Evolutionary conservation across 2,329 filamentous ascomycete species (phyloP), one percentile per base, ranked within the genome.

Genomic region (Colletotrichum sansevieriae): DNA sequence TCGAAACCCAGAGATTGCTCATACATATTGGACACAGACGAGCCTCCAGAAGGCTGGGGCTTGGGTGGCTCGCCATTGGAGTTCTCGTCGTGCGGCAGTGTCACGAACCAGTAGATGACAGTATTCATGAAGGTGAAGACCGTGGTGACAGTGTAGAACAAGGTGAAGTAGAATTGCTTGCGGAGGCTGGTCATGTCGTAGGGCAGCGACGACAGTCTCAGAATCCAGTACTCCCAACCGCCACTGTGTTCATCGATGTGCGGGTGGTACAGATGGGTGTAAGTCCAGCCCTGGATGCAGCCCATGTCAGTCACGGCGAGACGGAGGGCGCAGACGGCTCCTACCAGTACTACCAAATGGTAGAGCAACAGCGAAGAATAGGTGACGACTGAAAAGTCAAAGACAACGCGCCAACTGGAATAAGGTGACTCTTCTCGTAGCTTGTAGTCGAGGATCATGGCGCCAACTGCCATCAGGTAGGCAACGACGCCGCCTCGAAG

Each of bases 41-140:
- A 60, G 22, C 33, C 33, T 18, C 58, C 65, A 13, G 71, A 70
- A 13, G 69, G 71, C 59, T 70, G 65, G 13, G 70, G 69, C 15
- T 46, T 35, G 5, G 69, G 54, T 5, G 62, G 71, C 46, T 54
- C 43, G 41, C 39, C 59, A 22, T 44, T 55, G 18, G 71, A 73
- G 1, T 69, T 66, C 9, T 73, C 73, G 9, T 74, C 65, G n/a
- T 80, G 75, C 15, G 73, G 76, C 3, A 78, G 74, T 1, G 78
- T 81, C 22, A 82, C 75, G 70, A 80, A 77, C 83, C 84, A 87
- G 78, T 85, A 87, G 33, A 85, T 78, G 64, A 82, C 75, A 12
- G 83, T 83, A 72, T 86, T 87, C 76, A 85, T 80, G 65, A 87
- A 83, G 20, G 79, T 73, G 62, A 84, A 85, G 22, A 85, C 82